A percentile compares a stretch with the other conserved stretches of the same genome.
Evolutionary conservation across 805 yeast genomes (phyloP).

Genomic region (Suhomyces kilbournensis): DNA sequence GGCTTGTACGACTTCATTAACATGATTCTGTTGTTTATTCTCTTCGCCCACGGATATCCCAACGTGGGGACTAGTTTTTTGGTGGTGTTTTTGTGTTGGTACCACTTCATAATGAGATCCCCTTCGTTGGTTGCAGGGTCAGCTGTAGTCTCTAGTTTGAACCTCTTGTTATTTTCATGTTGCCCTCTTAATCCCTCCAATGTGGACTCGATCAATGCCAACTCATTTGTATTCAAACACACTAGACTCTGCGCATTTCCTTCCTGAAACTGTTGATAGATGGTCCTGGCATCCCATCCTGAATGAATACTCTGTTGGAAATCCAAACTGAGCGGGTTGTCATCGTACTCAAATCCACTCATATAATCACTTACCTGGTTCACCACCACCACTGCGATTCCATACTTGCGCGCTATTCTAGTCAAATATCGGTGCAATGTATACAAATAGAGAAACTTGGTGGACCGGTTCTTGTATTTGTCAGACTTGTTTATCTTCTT

Average conservation of each 20-base stretch:
- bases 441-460: conserved; percentile 17
- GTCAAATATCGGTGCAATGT: conserved; percentile 17
- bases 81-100: conserved; percentile 6
- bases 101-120: not conserved
- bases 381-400: conserved; percentile 20
- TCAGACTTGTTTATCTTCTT: conserved; percentile 20
- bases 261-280: not conserved
- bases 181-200: not conserved
- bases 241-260: not conserved
- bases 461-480: conserved; percentile 20
- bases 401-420: conserved; percentile 13
- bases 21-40: conserved; percentile 23
- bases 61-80: conserved; percentile 28
- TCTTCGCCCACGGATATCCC: conserved; percentile 33
- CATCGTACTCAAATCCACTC: not conserved
- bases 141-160: not conserved
- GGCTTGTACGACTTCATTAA: conserved; percentile 31
- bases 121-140: not conserved
- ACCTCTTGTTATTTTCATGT: not conserved
- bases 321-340: conserved; percentile 16
- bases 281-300: conserved; percentile 19
- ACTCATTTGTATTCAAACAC: not conserved
- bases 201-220: not conserved
- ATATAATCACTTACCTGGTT: conserved; percentile 25
- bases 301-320: conserved; percentile 19